A percentile compares a stretch with the other conserved stretches of the same genome.
These are phyloP conservation scores for Lithospermum erythrorhizon DNA, from an alignment of 257 asterid species.

Conservation along the genomic window DNA sequence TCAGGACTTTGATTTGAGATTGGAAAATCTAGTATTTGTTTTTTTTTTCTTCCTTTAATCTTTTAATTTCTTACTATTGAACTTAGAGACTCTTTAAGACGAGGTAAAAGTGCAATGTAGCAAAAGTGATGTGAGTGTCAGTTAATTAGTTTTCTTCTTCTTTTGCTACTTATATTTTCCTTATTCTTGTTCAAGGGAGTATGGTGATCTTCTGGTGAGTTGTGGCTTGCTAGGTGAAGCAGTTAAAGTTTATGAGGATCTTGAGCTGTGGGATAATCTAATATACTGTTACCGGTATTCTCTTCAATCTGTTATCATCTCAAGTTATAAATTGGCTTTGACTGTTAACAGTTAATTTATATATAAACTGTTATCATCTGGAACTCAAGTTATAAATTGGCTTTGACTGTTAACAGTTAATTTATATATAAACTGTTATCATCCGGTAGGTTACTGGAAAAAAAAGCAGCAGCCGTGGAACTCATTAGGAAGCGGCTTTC, in stretches of 20 bases:
- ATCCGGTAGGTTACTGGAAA: conserved; percentile 44
- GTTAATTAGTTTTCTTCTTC: conserved; percentile 3
- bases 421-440: background rate
- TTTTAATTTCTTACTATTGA: background rate
- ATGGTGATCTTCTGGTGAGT: conserved; percentile 77
- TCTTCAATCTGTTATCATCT: background rate
- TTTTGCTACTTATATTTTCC: background rate
- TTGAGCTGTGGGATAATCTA: conserved; percentile 95
- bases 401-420: background rate
- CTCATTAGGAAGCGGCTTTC: conserved; percentile 53
- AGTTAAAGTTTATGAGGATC: conserved; percentile 67
- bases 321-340: background rate
- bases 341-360: background rate
- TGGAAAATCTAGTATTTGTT: background rate
- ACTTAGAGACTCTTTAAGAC: background rate
- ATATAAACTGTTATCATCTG: background rate
- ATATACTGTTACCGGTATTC: conserved; percentile 56
- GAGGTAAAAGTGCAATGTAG: background rate
- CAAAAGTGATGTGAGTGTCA: background rate
- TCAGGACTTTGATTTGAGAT: background rate
- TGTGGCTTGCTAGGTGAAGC: conserved; percentile 93
- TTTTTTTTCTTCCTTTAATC: no score
- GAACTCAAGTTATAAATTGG: no score
- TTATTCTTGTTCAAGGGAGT: conserved; percentile 45
- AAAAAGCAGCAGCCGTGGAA: conserved; percentile 87